Base-by-base conservation (phyloP, 2,329 filamentous ascomycete genomes). In the Monosporascus sp. region DNA sequence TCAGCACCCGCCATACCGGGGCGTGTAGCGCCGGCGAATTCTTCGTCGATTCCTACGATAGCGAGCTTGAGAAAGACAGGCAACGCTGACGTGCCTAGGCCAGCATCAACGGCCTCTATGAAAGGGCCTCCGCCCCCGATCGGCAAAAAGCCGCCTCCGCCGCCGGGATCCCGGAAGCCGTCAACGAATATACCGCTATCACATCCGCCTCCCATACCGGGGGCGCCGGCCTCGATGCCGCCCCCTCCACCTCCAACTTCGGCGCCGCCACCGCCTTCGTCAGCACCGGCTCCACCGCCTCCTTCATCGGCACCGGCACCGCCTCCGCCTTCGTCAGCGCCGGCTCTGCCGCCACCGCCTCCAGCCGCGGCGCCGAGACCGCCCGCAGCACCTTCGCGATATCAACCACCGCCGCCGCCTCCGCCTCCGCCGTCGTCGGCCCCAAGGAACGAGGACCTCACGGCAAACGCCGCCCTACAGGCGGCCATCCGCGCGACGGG, bases 81-180 rank as follows among this genome's bases (percentile, higher is more conserved):
- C 45, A 72, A 72, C 49, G 75, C 71, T 58, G 76, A 76, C 50
- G 65, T 65, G 1, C 74, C 74, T 43, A 76, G 88, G 57, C 84
- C 88, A 20, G 74, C 77, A 24, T 85, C 84, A 37, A 74, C 79
- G 60, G 74, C 78, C 55, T 82, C 82, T 5, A 72, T 74, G 52
- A 83, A 82, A 64, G 86, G 86, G 52, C 90, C 90, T 37, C 90
- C 90, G 31, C 89, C 89, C 14, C 87, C 87, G 6, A 79, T 89
- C 62, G 88, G 87, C 55, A 91, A 90, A 76, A 91, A 91, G 65
- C 82, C 82, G 37, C 83, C 85, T 25, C 82, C 83, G 43, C 78
- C 81, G 49, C 85, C 83, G 50, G 77, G 75, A 54, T 81, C 77
- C 52, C 75, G 83, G 59, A 85, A 86, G 63, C 80, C 82, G 14